Evolutionary conservation across 2,329 filamentous ascomycete genomes (phyloP), one percentile per base, ranked within the genome.

Genomic region (Colletotrichum noveboracense): DNA sequence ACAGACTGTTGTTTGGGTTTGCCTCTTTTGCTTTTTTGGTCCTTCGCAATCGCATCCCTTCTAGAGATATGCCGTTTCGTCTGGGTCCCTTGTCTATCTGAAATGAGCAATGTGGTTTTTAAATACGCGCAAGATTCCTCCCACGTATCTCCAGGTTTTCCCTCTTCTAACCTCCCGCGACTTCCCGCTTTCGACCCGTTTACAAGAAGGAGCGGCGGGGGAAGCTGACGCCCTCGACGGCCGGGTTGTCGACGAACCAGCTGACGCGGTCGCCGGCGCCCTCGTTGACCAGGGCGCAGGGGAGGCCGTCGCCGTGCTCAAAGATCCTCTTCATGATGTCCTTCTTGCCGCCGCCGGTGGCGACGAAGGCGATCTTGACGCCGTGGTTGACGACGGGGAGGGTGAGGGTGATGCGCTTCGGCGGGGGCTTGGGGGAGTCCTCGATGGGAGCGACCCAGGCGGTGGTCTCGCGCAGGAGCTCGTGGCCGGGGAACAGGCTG

Each of bases 381-480:
- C 94, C 94, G 84, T 98, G 96, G 48, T 93, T 94, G 70, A 98
- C 94, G 58, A 99, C 97, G 18, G 96, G 96, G 76, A 99, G 88
- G 26, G 95, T 98, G 71, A 99, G 90, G 3, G 97, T 98, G 84
- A 99, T 98, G 81, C 97, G 93, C 86, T 92, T 93, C 61, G 95
- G 91, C 61, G 97, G 97, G 52, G 96, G 96, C 90, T 99, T 99
- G 66, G 97, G 97, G 58, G 95, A 98, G 87, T 98, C 95, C 81
- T 94, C 93, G 82, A 98, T 97, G 61, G 95, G 92, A 16, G 96
- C 94, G 58, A 98, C 95, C 97, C 97, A 99, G 70, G 96, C 95
- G 81, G 93, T 93, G 43, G 91, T 91, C 87, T 98, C 96, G 78
- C 96, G 93, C 79, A 98, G 90, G 70, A 98, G 90, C 74, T 93